These are phyloP conservation scores for Alternaria longipes DNA, from an alignment of 2,329 filamentous ascomycete species.

Conservation along the genomic window DNA sequence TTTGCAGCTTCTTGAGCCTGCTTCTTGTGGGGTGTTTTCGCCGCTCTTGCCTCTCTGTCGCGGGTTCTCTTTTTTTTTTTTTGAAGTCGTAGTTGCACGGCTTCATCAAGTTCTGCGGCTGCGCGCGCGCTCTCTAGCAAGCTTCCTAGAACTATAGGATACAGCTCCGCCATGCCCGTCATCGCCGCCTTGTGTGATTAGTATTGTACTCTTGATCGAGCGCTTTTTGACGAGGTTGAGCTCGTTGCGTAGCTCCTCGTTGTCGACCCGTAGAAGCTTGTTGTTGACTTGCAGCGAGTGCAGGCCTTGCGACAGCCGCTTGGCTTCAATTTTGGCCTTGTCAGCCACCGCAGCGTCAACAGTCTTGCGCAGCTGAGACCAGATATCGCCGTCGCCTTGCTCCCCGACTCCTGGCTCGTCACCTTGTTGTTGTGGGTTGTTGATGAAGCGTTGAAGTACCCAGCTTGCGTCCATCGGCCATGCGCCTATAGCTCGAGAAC, in stretches of 20 bases:
- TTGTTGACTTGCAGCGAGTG: not conserved
- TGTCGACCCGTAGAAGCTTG: too few species aligned
- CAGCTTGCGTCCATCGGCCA: not conserved
- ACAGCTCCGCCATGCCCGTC: not conserved
- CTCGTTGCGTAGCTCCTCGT: too few species aligned
- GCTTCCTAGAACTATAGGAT: too few species aligned
- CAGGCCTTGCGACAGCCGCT: not conserved
- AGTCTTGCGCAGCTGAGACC: not conserved
- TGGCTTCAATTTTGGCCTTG: not conserved
- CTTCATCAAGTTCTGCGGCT: not conserved
- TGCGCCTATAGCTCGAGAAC: not conserved
- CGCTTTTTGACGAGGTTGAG: conserved; percentile 7
- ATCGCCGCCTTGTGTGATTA: not conserved
- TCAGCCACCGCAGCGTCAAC: not conserved
- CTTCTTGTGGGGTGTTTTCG: not conserved
- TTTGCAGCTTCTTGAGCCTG: not conserved
- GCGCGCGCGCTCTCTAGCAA: too few species aligned
- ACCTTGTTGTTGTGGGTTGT: not conserved
- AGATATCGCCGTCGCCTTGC: not conserved
- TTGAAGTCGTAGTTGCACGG: not conserved
- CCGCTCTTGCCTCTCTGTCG: not conserved
- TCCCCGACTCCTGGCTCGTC: not conserved
- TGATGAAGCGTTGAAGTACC: not conserved
- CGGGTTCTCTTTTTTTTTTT: not conserved
- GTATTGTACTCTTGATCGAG: not conserved